Evolutionary conservation across 352 stramenopile genomes (phyloP), one percentile per base, ranked within the genome.

Genomic region (Phytophthora constricta): DNA sequence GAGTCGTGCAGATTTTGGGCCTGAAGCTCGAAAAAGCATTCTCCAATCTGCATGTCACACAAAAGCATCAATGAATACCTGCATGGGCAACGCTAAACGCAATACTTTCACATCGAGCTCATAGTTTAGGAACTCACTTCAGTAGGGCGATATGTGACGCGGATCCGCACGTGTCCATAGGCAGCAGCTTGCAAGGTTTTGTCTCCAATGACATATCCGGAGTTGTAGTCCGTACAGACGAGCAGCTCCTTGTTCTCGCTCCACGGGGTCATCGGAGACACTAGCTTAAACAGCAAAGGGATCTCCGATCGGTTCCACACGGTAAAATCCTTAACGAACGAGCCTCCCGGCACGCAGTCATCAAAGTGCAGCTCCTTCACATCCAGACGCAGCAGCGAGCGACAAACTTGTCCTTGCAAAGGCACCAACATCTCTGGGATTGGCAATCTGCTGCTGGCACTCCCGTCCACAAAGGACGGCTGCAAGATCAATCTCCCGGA

Each of bases 261-360:
- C 68, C 88, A 90, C 10, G 76, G 54, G 25, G 77, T 74, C 34
- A 93, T 72, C 2, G 85, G 91, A 1, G 87, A 93, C 26, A 95
- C 79, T 5, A 96, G 68, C 50, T 93, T 89, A 63, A 96, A 96
- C 14, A 96, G 62, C 46, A 96, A 76, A 13, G 87, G 89, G 48
- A 96, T 96, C 67, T 96, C 89, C 0, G 89, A 96, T 4, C 89
- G 87, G 27, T 96, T 96, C 89, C 89, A 96, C 16, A 96, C 86
- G 2, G 89, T 96, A 23, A 96, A 96, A 60, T 96, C 89, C 56
- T 96, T 96, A 7, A 96, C 89, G 42, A 95, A 96, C 19, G 89
- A 94, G 0, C 88, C 88, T 14, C 84, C 85, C 3, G 89, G 89
- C 3, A 96, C 85, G 23, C 89, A 96, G 64, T 96, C 89, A 31